A percentile compares a stretch with the other conserved stretches of the same genome.
These are phyloP conservation scores for Fusarium mundagurra DNA, from an alignment of 2,329 filamentous ascomycete genomes.

Conservation along the genomic window DNA sequence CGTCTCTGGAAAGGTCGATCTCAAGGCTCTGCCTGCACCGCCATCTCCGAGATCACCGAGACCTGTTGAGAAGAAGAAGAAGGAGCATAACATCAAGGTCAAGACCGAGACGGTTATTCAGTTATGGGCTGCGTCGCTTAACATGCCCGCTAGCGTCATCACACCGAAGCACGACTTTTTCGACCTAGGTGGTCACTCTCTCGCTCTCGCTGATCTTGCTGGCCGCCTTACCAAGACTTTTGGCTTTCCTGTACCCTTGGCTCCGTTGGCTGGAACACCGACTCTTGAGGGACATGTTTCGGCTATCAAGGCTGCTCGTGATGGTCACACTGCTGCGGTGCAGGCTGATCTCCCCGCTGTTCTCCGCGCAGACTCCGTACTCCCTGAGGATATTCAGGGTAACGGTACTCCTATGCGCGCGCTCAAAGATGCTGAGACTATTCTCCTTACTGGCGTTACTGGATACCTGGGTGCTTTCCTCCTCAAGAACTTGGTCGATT, in stretches of 20 bases:
- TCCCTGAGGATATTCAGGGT: slow-evolving; percentile 76
- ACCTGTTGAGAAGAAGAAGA: slow-evolving; percentile 53
- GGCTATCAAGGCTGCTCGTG: slow-evolving; percentile 74
- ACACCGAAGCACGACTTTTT: slow-evolving; percentile 82
- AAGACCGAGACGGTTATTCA: slow-evolving; percentile 73
- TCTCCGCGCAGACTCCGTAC: slow-evolving; percentile 70
- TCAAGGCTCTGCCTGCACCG: slow-evolving; percentile 76
- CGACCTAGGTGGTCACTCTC: slow-evolving; percentile 81
- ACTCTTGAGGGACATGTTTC: slow-evolving; percentile 78
- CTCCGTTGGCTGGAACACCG: slow-evolving; percentile 74
- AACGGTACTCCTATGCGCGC: slow-evolving; percentile 62
- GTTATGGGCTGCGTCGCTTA: slow-evolving; percentile 76
- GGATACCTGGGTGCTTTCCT: slow-evolving; percentile 82
- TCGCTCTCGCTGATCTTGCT: slow-evolving; percentile 81
- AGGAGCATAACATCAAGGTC: slow-evolving; percentile 69
- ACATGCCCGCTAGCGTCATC: slow-evolving; percentile 69
- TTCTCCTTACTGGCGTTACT: slow-evolving; percentile 79
- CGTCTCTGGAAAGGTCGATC: slow-evolving; percentile 82
- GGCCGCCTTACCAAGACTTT: slow-evolving; percentile 74
- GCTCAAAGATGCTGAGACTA: slow-evolving; percentile 72
- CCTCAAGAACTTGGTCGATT: slow-evolving; percentile 73
- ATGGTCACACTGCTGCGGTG: slow-evolving; percentile 78
- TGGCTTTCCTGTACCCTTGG: slow-evolving; percentile 77
- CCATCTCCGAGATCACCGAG: slow-evolving; percentile 60
- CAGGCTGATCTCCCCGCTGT: slow-evolving; percentile 79